Conservation (phyloP, 2,329 filamentous ascomycete species). For the Penicillium sclerotigenum region DNA sequence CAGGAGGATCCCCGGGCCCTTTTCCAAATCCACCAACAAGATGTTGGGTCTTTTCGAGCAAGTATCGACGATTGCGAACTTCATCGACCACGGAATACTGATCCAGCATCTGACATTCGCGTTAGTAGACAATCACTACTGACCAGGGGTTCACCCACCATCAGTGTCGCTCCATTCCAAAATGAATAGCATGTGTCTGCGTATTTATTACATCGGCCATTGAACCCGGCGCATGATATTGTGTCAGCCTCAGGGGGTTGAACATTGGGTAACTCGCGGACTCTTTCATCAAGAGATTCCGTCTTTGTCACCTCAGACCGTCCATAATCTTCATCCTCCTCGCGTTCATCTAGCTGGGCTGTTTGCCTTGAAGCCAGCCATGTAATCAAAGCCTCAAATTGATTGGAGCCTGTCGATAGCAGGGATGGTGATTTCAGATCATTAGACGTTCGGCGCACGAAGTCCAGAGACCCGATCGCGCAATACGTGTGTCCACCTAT, state of each 20-base stretch:
- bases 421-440: slow-evolving; percentile 22
- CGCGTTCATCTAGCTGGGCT: slow-evolving; percentile 45
- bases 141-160: slow-evolving; percentile 34
- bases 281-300: slow-evolving; percentile 23
- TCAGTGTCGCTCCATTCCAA: slow-evolving; percentile 73
- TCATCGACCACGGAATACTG: slow-evolving; percentile 57
- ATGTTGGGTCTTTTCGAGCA: slow-evolving; percentile 84
- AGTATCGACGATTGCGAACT: slow-evolving; percentile 66
- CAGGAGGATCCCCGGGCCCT: slow-evolving; percentile 63
- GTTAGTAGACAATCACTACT: slow-evolving; percentile 20
- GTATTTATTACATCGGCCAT: slow-evolving; percentile 85
- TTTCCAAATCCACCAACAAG: slow-evolving; percentile 80
- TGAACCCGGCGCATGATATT: slow-evolving; percentile 68
- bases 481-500: slow-evolving; percentile 88
- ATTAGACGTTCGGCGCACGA: slow-evolving; percentile 63
- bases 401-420: slow-evolving; percentile 27
- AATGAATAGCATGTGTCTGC: slow-evolving; percentile 95
- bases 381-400: slow-evolving; percentile 40
- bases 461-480: slow-evolving; percentile 70
- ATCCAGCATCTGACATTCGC: slow-evolving; percentile 54
- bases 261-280: slow-evolving; percentile 29
- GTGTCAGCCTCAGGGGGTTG: slow-evolving; percentile 24
- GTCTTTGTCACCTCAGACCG: slow-evolving; percentile 6
- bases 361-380: slow-evolving; percentile 68
- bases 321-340: slow-evolving; percentile 14